These are phyloP conservation scores for Hyparrhenia diplandra DNA, from an alignment of 176 grass and related monocot species.

Conservation along the genomic window DNA sequence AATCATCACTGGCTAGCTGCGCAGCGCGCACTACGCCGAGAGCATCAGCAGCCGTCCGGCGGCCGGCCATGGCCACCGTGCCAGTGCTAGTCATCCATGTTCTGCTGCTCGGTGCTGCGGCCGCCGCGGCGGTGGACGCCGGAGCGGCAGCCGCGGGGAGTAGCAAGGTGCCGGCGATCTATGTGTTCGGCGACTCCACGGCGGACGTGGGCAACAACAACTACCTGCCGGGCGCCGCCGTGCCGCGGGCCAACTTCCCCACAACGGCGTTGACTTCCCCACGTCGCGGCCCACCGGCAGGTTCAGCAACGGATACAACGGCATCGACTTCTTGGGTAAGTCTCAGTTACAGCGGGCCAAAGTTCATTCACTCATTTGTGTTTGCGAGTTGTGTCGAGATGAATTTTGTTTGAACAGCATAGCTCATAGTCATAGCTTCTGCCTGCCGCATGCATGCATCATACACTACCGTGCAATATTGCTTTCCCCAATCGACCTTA, in stretches of 20 bases:
- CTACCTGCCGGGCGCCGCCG: slow-evolving; percentile 38
- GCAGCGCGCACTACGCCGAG: neutral
- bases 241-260: slow-evolving; percentile 60
- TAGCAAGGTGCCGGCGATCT: slow-evolving; percentile 39
- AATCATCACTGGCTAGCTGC: neutral
- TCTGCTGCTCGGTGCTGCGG: neutral
- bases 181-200: slow-evolving; percentile 62
- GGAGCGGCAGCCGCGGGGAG: neutral
- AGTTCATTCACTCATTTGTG: too few relatives aligned
- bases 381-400: neutral
- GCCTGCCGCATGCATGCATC: neutral
- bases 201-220: slow-evolving; percentile 66
- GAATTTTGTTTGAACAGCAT: neutral
- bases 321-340: slow-evolving; percentile 55
- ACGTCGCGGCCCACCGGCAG: slow-evolving; percentile 43
- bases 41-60: neutral
- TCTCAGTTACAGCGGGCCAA: neutral
- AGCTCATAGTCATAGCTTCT: neutral
- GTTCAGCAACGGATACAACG: slow-evolving; percentile 57
- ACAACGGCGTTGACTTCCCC: slow-evolving; percentile 65
- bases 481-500: neutral
- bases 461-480: neutral
- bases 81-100: neutral
- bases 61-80: slow-evolving; percentile 23
- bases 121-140: neutral